phyloP scores from a whole-genome alignment of 306 rosid species.

The Rosa persica region DNA sequence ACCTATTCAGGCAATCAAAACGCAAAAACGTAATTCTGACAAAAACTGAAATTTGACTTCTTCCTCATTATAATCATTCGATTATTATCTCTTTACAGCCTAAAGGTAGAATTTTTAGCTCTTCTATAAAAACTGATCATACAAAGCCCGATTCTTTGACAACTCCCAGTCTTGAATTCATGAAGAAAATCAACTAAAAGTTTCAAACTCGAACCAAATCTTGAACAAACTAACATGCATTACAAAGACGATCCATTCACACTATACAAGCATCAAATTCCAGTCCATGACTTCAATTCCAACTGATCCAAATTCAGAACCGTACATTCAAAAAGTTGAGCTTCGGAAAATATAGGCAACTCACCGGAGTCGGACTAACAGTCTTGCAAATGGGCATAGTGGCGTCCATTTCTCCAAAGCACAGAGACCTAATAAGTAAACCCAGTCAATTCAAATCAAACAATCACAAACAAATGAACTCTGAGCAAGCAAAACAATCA shows the following conservation, averaged over 20 bases:
- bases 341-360: neutral
- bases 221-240: neutral
- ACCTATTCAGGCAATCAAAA: neutral
- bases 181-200: no score
- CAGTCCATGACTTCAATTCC: no score
- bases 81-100: neutral
- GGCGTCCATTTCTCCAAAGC: conserved; percentile 50
- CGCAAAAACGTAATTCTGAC: neutral
- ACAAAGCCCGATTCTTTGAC: neutral
- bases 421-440: conserved; percentile 11
- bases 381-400: conserved; percentile 68
- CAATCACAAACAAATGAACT: neutral
- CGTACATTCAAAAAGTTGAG: neutral
- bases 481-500: neutral
- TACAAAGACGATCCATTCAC: neutral
- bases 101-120: neutral
- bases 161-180: neutral
- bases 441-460: conserved; percentile 4
- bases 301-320: conserved; percentile 8
- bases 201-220: neutral
- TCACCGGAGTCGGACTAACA: conserved; percentile 53
- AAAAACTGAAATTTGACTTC: neutral
- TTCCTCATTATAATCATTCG: neutral
- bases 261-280: neutral
- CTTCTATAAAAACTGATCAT: neutral